Evolutionary conservation across 768 basidiomycete genomes (phyloP).

Genomic region (Termitomyces sp.): DNA sequence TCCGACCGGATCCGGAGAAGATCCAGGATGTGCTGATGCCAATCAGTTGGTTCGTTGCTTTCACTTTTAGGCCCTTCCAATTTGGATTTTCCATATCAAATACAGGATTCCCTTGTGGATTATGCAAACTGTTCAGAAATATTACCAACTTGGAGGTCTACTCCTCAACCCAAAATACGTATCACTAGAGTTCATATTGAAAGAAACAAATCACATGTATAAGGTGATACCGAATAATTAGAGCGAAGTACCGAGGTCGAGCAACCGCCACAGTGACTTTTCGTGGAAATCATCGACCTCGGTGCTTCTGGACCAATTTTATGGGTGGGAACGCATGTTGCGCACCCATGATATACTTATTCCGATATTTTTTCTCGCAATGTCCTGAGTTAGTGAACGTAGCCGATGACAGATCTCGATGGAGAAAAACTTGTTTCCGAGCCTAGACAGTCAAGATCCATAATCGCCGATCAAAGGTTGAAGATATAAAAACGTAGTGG

Average conservation of each 20-base stretch:
- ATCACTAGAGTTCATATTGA: too few species aligned
- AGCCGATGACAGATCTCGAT: background rate
- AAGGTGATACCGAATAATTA: background rate
- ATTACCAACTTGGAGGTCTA: background rate
- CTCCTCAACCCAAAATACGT: background rate
- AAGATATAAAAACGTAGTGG: too few species aligned
- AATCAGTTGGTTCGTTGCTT: background rate
- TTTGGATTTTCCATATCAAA: background rate
- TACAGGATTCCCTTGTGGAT: background rate
- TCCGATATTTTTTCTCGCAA: background rate
- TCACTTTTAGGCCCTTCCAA: background rate
- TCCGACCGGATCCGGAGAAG: background rate
- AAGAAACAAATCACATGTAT: background rate
- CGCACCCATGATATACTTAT: background rate
- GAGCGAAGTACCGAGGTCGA: background rate
- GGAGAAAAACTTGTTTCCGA: background rate
- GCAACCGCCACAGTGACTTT: background rate
- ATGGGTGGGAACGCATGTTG: background rate
- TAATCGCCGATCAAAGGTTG: background rate
- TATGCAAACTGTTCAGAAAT: background rate
- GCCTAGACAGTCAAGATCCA: background rate
- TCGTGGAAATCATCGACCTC: background rate
- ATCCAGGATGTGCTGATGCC: background rate
- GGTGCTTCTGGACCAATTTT: background rate
- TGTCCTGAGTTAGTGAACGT: background rate